phyloP scores from a whole-genome alignment of 139 green algal genomes.

The Chlamydomonas urium region DNA sequence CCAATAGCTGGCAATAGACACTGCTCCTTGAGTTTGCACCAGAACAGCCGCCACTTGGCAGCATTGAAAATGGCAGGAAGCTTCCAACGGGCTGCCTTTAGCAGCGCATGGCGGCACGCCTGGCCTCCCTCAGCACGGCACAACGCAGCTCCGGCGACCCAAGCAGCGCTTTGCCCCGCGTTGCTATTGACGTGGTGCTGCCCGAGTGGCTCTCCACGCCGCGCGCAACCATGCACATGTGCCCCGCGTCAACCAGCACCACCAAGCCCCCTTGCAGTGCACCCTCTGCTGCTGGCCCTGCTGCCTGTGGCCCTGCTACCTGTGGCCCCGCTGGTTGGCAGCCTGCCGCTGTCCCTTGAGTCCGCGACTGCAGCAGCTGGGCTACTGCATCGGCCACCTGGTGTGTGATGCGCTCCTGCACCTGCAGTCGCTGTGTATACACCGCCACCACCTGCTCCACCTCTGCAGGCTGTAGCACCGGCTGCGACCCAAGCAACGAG shows the following conservation, averaged over 20 bases:
- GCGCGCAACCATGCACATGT: slow-evolving; percentile 97
- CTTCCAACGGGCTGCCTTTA: too few species aligned
- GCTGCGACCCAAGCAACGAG: too few species aligned
- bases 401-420: slow-evolving; percentile 92
- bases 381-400: slow-evolving; percentile 61
- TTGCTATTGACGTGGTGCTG: slow-evolving; percentile 64
- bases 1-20: too few species aligned
- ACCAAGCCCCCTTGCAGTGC: slow-evolving; percentile 4
- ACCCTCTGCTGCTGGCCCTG: too few species aligned
- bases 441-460: slow-evolving; percentile 44
- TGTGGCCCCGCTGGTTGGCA: too few species aligned
- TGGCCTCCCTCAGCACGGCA: background rate
- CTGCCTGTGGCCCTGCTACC: too few species aligned
- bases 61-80: too few species aligned
- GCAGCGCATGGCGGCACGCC: too few species aligned
- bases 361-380: background rate
- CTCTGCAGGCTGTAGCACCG: too few species aligned
- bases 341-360: background rate
- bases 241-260: slow-evolving; percentile 76
- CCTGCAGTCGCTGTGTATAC: slow-evolving; percentile 70
- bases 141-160: background rate
- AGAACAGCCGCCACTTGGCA: too few species aligned
- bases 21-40: too few species aligned
- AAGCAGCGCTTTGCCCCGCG: slow-evolving; percentile 44
- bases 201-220: slow-evolving; percentile 86